Conservation (phyloP, 768 basidiomycete species). For the Tricholoma matsutake region DNA sequence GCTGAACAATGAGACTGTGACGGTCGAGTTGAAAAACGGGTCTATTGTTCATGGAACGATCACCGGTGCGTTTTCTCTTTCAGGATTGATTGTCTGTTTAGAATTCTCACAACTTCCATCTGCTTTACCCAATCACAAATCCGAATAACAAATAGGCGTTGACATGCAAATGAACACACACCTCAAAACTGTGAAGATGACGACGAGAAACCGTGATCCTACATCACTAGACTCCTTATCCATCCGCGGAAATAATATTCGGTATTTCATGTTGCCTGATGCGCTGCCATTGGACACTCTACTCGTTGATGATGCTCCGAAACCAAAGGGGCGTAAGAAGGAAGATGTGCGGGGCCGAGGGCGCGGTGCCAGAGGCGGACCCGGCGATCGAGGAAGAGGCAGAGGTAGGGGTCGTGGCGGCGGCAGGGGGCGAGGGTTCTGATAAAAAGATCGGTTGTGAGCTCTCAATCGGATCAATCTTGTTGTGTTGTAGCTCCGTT, state of each 20-base stretch:
- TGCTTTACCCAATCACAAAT: neutral
- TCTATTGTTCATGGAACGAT: constrained; percentile 95
- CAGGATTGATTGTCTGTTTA: neutral
- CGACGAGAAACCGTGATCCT: constrained; percentile 87
- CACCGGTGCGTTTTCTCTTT: constrained; percentile 60
- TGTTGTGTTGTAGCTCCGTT: constrained; percentile 5
- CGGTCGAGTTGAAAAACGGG: constrained; percentile 97
- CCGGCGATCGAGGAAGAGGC: constrained; percentile 54
- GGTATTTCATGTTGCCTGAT: constrained; percentile 97
- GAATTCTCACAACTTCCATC: constrained; percentile 1
- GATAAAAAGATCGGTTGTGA: constrained; percentile 3
- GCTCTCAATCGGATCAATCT: neutral
- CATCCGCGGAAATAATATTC: constrained; percentile 94
- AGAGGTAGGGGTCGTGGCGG: constrained; percentile 44
- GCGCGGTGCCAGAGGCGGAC: constrained; percentile 40
- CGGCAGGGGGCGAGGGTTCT: constrained; percentile 32
- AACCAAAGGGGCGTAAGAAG: constrained; percentile 92
- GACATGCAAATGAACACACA: constrained; percentile 99
- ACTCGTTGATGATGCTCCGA: constrained; percentile 95
- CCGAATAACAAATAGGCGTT: constrained; percentile 88
- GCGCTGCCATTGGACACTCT: constrained; percentile 95
- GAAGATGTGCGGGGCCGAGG: constrained; percentile 73
- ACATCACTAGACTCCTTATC: constrained; percentile 84
- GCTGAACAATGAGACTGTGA: constrained; percentile 98
- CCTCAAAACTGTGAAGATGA: constrained; percentile 96